These are phyloP conservation scores for Scorias spongiosa DNA, from an alignment of 2,329 filamentous ascomycete genomes.

Conservation along the genomic window DNA sequence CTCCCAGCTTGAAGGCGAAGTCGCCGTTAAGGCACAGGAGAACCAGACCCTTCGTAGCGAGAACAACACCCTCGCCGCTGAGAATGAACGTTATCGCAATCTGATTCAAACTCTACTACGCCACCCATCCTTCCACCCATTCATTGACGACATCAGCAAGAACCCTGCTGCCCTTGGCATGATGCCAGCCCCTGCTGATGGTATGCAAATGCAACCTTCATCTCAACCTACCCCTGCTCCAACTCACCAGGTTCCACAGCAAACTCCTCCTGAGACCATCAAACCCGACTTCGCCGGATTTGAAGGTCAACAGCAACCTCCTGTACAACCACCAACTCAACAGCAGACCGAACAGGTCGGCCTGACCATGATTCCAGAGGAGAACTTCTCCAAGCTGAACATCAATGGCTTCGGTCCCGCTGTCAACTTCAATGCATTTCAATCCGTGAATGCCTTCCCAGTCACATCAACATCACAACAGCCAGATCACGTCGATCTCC, in stretches of 20 bases:
- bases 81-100: constrained; percentile 33
- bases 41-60: constrained; percentile 64
- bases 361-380: constrained; percentile 73
- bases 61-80: constrained; percentile 68
- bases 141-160: constrained; percentile 28
- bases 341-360: constrained; percentile 38
- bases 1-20: constrained; percentile 77
- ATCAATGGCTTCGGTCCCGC: constrained; percentile 40
- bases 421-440: constrained; percentile 23
- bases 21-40: constrained; percentile 71
- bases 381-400: constrained; percentile 59
- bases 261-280: constrained; percentile 14
- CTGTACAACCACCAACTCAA: constrained; percentile 7
- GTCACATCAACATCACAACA: constrained; percentile 13
- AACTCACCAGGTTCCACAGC: constrained; percentile 6
- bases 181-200: constrained; percentile 15
- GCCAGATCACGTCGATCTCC: constrained; percentile 13
- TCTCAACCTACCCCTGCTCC: constrained; percentile 6
- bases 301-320: constrained; percentile 19
- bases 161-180: constrained; percentile 21
- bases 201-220: constrained; percentile 3
- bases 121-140: constrained; percentile 33
- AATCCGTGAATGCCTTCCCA: constrained; percentile 20
- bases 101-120: constrained; percentile 60
- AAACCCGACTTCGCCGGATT: constrained; percentile 23